Percentiles rank a stretch among this genome's conserved stretches.
These are phyloP conservation scores for Eucalyptus melliodora DNA, from an alignment of 345 rosid species.

Conservation along the genomic window DNA sequence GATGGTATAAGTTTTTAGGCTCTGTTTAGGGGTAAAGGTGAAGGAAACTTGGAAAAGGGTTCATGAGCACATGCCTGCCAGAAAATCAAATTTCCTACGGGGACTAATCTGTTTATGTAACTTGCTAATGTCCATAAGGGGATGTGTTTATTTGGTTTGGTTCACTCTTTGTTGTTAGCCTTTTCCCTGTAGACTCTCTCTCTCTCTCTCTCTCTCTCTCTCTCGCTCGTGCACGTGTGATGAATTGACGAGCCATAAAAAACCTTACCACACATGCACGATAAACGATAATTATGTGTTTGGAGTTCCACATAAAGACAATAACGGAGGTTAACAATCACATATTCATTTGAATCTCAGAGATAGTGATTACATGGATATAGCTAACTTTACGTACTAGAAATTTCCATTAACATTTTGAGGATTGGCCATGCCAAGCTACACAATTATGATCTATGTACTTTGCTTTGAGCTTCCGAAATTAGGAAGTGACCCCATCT, in stretches of 20 bases:
- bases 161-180: neutral
- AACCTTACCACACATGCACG: neutral
- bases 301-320: neutral
- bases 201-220: neutral
- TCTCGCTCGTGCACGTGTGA: too few relatives aligned
- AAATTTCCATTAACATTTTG: neutral
- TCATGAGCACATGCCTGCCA: constrained; percentile 43
- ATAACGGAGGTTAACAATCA: neutral
- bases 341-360: neutral
- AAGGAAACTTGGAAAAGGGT: constrained; percentile 18
- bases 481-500: neutral
- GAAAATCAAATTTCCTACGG: constrained; percentile 26
- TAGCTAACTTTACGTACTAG: neutral
- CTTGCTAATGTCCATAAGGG: neutral
- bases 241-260: neutral
- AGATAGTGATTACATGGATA: neutral
- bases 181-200: neutral
- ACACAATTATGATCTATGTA: neutral
- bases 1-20: constrained; percentile 28
- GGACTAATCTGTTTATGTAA: constrained; percentile 6
- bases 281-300: neutral
- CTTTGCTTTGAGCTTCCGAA: neutral
- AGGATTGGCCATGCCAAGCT: neutral
- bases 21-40: constrained; percentile 23
- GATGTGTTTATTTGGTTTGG: neutral